These are phyloP conservation scores for Eimeria tenella DNA, from an alignment of 169 alveolate species.

Conservation along the genomic window DNA sequence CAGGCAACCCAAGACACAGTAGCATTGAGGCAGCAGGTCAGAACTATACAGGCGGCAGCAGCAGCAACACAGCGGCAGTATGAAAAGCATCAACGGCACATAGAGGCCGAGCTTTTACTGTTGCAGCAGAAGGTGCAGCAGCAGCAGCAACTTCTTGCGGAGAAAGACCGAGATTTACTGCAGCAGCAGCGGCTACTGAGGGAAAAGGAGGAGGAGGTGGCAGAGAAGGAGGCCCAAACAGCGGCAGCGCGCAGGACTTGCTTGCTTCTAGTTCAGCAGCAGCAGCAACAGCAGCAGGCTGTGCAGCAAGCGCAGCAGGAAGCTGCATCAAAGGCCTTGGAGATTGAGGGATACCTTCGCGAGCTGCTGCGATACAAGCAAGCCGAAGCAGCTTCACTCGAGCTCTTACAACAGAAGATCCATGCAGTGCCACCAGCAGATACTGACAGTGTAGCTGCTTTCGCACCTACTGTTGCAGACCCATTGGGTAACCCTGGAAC, in stretches of 20 bases:
- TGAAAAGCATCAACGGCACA: slow-evolving; percentile 62
- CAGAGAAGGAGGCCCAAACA: slow-evolving; percentile 69
- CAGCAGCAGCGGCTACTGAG: slow-evolving; percentile 61
- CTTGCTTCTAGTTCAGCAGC: slow-evolving; percentile 68
- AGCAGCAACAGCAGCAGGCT: slow-evolving; percentile 67
- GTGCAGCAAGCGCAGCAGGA: slow-evolving; percentile 77
- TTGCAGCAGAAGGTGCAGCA: slow-evolving; percentile 72
- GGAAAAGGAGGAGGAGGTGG: slow-evolving; percentile 73
- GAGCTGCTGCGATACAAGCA: slow-evolving; percentile 76
- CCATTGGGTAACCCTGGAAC: not conserved
- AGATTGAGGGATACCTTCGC: slow-evolving; percentile 73
- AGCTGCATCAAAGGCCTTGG: slow-evolving; percentile 72
- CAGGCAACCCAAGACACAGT: slow-evolving; percentile 34
- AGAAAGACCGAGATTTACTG: slow-evolving; percentile 50
- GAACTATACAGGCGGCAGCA: slow-evolving; percentile 54
- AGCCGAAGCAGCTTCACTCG: slow-evolving; percentile 72
- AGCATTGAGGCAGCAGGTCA: slow-evolving; percentile 46
- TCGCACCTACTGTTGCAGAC: not conserved
- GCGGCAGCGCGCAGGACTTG: slow-evolving; percentile 76
- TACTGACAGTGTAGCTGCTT: not conserved
- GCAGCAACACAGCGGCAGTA: slow-evolving; percentile 64
- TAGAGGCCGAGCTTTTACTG: slow-evolving; percentile 48
- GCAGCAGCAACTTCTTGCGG: slow-evolving; percentile 62
- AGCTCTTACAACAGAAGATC: slow-evolving; percentile 67
- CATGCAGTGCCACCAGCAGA: not conserved